Evolutionary conservation across 2,329 filamentous ascomycete genomes (phyloP), one percentile per base, ranked within the genome.

Genomic region (Aspergillus pseudonomiae): DNA sequence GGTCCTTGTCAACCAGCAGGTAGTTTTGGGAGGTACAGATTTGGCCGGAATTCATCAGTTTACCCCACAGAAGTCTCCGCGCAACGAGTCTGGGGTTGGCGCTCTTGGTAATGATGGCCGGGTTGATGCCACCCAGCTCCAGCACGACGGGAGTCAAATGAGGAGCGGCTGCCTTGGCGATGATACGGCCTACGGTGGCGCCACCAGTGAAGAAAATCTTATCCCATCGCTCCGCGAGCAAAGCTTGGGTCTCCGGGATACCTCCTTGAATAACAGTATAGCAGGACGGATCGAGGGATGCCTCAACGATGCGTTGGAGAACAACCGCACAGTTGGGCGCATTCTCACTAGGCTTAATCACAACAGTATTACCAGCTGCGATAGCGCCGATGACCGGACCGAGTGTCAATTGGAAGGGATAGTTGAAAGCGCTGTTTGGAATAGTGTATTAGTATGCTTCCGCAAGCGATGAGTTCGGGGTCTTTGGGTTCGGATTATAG

Each of bases 161-260:
- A 74, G 93, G 88, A 64, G 95, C 94, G 0, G 94, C 95, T 77
- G 96, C 97, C 78, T 94, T 89, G 55, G 92, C 87, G 59, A 98
- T 89, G 73, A 98, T 94, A 74, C 90, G 93, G 73, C 92, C 95
- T 21, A 97, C 93, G 32, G 76, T 81, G 59, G 86, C 85, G 72
- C 88, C 89, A 60, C 95, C 95, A 1, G 95, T 99, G 82, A 97
- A 99, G 83, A 95, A 94, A 73, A 99, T 96, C 86, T 97, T 98
- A 81, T 96, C 94, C 90, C 94, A 99, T 78, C 94, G 94, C 81
- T 93, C 88, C 63, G 94, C 88, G 39, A 99, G 85, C 52, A 98
- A 81, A 14, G 88, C 89, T 53, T 91, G 92, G 4, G 91, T 93
- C 83, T 97, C 93, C 4, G 89, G 84, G 24, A 97, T 80, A 32